These are phyloP conservation scores for Macrolepiota fuliginosa DNA, from an alignment of 768 basidiomycete genomes.

Conservation along the genomic window DNA sequence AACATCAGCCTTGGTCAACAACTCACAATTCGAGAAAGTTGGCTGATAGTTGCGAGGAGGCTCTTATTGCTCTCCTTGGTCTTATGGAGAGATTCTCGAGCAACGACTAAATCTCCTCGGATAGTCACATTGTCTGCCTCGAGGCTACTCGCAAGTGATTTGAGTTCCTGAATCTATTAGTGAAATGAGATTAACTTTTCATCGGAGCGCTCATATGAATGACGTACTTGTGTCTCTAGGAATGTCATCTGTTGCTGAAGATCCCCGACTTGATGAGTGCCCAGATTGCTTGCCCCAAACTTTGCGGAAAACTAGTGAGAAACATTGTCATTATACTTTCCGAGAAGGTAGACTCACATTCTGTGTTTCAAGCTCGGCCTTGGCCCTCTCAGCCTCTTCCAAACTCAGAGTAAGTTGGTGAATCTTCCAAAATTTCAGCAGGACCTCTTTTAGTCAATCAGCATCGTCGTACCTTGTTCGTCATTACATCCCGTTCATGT, in stretches of 20 bases:
- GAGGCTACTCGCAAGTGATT: conserved; percentile 15
- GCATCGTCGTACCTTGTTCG: background rate
- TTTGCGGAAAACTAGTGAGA: background rate
- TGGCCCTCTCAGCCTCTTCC: conserved; percentile 1
- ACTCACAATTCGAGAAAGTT: conserved; percentile 26
- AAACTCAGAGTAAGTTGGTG: conserved; percentile 1
- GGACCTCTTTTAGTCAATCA: background rate
- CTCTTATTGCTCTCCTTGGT: conserved; percentile 25
- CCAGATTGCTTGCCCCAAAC: background rate
- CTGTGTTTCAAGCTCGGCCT: background rate
- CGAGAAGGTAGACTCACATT: background rate
- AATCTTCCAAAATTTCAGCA: background rate
- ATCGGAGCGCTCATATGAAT: background rate
- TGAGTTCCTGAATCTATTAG: conserved; percentile 22
- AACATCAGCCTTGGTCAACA: background rate
- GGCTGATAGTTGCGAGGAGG: conserved; percentile 25
- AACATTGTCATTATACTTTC: too few relatives aligned
- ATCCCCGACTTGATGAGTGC: background rate
- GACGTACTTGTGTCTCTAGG: conserved; percentile 14
- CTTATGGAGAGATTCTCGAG: conserved; percentile 26
- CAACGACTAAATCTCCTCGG: conserved; percentile 20
- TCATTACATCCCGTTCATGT: conserved; percentile 1
- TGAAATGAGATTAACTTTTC: background rate
- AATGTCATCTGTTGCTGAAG: conserved; percentile 12
- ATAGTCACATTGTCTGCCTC: conserved; percentile 22